phyloP scores from a whole-genome alignment of 306 rosid genomes.

The Cyamopsis tetragonoloba region DNA sequence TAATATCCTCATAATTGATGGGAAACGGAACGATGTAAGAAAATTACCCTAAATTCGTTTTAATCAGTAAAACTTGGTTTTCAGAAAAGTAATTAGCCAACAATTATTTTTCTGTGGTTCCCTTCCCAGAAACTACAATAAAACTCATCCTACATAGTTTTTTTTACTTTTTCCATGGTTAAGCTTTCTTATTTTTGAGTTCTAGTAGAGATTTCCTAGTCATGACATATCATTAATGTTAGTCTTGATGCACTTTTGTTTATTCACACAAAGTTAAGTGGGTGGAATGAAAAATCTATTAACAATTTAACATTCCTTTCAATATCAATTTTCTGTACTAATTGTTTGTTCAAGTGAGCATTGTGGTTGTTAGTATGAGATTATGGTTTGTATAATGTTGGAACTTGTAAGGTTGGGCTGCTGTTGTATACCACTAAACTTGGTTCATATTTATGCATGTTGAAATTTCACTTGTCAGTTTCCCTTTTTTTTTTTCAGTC shows the following conservation, averaged over 20 bases:
- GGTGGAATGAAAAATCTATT: background rate
- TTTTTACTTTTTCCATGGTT: background rate
- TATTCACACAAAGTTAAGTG: background rate
- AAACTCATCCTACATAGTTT: background rate
- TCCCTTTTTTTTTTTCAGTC: conserved; percentile 38
- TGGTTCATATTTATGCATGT: background rate
- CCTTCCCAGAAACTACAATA: background rate
- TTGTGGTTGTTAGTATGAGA: background rate
- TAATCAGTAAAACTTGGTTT: background rate
- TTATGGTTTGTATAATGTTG: background rate
- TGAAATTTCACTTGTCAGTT: background rate
- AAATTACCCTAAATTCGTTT: background rate
- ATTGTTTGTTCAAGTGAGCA: background rate
- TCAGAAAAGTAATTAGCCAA: background rate
- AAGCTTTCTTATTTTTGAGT: background rate
- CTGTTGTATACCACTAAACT: background rate
- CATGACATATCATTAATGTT: background rate
- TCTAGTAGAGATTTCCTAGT: background rate
- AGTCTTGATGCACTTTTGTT: background rate
- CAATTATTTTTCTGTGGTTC: background rate
- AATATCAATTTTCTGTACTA: background rate
- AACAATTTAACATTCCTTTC: background rate
- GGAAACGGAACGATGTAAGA: background rate
- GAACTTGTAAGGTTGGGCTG: background rate
- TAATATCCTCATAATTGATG: background rate